Base-by-base conservation (phyloP, 2,329 filamentous ascomycete genomes). In the Clarireedia paspali region DNA sequence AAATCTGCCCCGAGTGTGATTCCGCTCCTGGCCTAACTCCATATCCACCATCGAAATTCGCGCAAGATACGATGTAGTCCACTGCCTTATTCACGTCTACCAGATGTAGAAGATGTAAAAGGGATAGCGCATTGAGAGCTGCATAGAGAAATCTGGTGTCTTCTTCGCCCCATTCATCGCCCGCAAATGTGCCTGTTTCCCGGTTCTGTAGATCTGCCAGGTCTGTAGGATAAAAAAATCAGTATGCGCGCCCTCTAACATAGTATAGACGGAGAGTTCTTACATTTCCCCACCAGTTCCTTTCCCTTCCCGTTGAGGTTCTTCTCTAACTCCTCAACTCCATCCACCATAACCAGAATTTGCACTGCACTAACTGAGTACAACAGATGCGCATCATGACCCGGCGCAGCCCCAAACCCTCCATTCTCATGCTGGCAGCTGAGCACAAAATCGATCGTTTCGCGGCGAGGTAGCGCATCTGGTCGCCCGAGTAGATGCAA, bases 281-380 rank as follows among this genome's bases (percentile, higher is more conserved):
- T 80, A 95, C 89, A 97, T 69, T 85, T 80, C 57, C 82, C 91
- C 62, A 95, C 85, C 66, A 83, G 84, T 60, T 79, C 77, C 70
- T 84, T 90, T 59, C 87, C 87, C 47, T 48, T 53, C 36, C 59
- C 62, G 61, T 81, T 79, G 53, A 63, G 61, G 38, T 58, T 61
- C 61, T 80, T 79, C 53, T 97, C 91, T 30, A 99, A 80, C 64
- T 92, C 88, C 59, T 87, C 86, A 63, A 96, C 78, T 27, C 87
- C 94, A 73, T 96, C 87, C 27, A 95, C 75, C 68, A 88, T 90
- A 63, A 88, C 89, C 51, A 99, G 79, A 63, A 96, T 91, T 75
- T 99, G 94, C 64, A 99, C 86, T 53, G 89, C 91, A 73, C 91
- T 96, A 68, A 94, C 88, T 54, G 94, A 99, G 70, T 92, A 96